These are phyloP conservation scores for Arthrobotrys sphaeroides DNA, from an alignment of 2,329 filamentous ascomycete species.

Conservation along the genomic window DNA sequence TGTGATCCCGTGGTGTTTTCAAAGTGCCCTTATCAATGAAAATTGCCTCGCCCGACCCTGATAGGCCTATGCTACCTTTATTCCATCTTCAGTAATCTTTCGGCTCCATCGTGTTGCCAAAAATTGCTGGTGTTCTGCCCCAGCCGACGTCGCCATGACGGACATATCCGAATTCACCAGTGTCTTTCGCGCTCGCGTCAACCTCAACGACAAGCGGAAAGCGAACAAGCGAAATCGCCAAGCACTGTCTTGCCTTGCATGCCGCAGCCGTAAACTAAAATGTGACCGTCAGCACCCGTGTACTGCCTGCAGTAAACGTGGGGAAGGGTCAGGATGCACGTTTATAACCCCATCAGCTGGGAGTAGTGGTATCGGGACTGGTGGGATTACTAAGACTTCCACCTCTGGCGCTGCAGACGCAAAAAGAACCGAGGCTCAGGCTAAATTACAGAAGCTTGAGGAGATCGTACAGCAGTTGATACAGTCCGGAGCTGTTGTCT, in stretches of 20 bases:
- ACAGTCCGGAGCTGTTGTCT: constrained; percentile 53
- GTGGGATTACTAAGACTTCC: constrained; percentile 27
- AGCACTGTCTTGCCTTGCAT: constrained; percentile 63
- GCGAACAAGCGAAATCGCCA: constrained; percentile 62
- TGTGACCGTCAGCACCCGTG: constrained; percentile 64
- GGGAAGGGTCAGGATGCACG: constrained; percentile 57
- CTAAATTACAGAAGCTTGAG: constrained; percentile 62
- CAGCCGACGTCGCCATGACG: constrained; percentile 13
- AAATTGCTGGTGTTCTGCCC: not conserved
- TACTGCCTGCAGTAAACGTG: constrained; percentile 62
- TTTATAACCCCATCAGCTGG: not conserved
- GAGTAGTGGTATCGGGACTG: not conserved
- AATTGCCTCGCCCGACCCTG: not conserved
- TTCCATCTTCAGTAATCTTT: constrained; percentile 49
- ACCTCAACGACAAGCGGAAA: constrained; percentile 60
- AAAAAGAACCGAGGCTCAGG: constrained; percentile 61
- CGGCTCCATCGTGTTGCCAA: constrained; percentile 33
- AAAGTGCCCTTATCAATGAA: not conserved
- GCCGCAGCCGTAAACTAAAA: constrained; percentile 63
- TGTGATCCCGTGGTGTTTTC: not conserved
- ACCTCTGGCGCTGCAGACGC: not conserved
- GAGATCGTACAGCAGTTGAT: constrained; percentile 62
- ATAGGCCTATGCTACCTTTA: not conserved
- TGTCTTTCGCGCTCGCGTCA: constrained; percentile 62
- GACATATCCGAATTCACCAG: constrained; percentile 57